Evolutionary conservation across 306 rosid species (phyloP), one percentile per base, ranked within the genome.

Genomic region (Rosa persica): DNA sequence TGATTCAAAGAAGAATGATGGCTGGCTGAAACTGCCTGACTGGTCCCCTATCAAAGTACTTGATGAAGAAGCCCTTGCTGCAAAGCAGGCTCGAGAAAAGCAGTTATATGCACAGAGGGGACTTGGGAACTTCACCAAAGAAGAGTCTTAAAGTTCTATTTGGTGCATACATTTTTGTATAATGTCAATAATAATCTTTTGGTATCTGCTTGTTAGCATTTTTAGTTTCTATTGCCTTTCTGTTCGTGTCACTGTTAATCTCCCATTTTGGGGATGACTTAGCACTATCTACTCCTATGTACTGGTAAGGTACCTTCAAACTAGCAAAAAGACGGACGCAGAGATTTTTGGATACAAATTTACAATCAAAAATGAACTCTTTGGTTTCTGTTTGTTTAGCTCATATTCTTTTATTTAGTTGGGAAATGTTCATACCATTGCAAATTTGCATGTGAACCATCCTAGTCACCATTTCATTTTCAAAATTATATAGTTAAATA

Each of bases 11-110:
- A 87, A 88, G 83, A 85, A 75, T 54, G 81, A 76, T 57, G 83
- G 67, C 68, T 93, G 89, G 95, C 81, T 91, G 43, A 90, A 83
- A 78, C 78, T 87, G 86, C 99, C 99, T 0, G 94, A 93, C 68
- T 95, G 99, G 99, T 93, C 90, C 27, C 99, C 98, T 0, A 91
- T 95, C 80, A 79, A 44, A 79, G 80, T 93, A 55, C 94, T 95
- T 10, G 94, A 95, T 13, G 99, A 95, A 73, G 98, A 93, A 83
- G 96, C 87, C 64, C 84, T 89, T 36, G 96, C 98, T 76, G 89
- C 84, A 20, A 95, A 93, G 79, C 82, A 82, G 78, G 97, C 90
- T 75, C 90, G 79, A 77, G 92, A 95, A 72, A 85, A 90, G 67
- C 82, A 91, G 81, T 82, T 89, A 60, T 85, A 83, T 72, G 87